Evolutionary conservation across 345 rosid genomes (phyloP), one percentile per base, ranked within the genome.

Genomic region (Rhodomyrtus tomentosa): DNA sequence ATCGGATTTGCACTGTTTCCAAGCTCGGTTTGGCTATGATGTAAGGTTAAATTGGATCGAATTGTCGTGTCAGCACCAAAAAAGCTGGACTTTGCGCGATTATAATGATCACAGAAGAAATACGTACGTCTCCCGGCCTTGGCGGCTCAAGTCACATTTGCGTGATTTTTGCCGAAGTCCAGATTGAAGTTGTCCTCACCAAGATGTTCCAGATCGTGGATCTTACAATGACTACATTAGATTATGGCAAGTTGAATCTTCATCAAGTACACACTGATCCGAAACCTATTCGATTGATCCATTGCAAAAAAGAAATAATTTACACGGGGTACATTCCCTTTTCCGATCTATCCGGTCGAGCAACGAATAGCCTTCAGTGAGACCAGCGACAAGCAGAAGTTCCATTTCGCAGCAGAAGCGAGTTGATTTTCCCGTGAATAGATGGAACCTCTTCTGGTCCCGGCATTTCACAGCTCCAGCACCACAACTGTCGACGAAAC

Each of bases 401-500:
- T 36, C 79, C 79, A 7, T 68, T 16, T 68, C 24, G 12, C 76
- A 36, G 8, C 76, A 4, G 76, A 68, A 18, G 45, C 25, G 11
- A 4, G 45, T 36, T 21, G 45, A 32, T 62, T 18, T 36, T 5
- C 45, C 74, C 6, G 12, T 38, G 76, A 32, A 18, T 10, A 2
- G 76, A 36, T 36, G 45, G 76, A 36, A 25, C 25, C 45, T 32
- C 76, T 68, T 80, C 83, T 32, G 21, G 45, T 76, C 45, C 82
- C 0, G 32, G 53, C 32, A 11, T 82, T 86, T 94, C 95, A 93
- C 50, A 96, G 92, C 93, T 96, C 98, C 45, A 94, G 89, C 89
- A 94, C 99, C 92, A 96, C 99, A 89, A 93, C 99, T 96, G 91
- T 85, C 50, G 24, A 84, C 51, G 48, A 82, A 83, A 32, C 81